These are phyloP conservation scores for Stramenopiles sp. DNA, from an alignment of 352 stramenopile genomes.

Conservation along the genomic window DNA sequence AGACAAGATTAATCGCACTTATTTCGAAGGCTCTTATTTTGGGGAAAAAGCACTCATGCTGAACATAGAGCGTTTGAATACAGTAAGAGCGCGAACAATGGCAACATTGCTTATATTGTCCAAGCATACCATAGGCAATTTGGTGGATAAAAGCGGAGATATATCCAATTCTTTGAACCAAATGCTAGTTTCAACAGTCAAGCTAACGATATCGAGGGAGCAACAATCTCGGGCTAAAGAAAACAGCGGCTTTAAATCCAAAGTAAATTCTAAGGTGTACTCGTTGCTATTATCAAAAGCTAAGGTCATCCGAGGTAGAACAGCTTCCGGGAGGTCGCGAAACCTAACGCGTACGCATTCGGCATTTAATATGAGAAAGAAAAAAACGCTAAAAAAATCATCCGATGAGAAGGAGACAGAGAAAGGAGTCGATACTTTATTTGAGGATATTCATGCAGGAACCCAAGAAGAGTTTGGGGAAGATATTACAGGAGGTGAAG, in stretches of 20 bases:
- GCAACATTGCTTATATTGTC: neutral
- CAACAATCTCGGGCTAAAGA: neutral
- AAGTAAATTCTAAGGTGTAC: neutral
- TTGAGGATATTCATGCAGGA: constrained; percentile 3
- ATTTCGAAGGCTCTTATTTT: neutral
- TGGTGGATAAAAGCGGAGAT: neutral
- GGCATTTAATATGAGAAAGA: neutral
- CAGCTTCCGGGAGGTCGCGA: neutral
- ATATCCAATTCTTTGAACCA: neutral
- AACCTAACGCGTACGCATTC: neutral
- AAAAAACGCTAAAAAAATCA: neutral
- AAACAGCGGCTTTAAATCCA: neutral
- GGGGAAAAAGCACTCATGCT: neutral
- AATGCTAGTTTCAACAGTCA: neutral
- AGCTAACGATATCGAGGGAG: neutral
- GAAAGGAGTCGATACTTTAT: neutral
- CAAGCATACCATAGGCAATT: neutral
- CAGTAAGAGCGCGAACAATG: neutral
- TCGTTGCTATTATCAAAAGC: neutral
- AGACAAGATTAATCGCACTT: neutral
- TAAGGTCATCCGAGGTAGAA: neutral
- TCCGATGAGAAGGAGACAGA: neutral
- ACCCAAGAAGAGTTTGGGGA: too few species aligned
- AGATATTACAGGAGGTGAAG: too few species aligned
- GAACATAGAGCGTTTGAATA: neutral